Evolutionary conservation across 129 eudicot genomes (phyloP).

Genomic region (Flaveria sonorensis): DNA sequence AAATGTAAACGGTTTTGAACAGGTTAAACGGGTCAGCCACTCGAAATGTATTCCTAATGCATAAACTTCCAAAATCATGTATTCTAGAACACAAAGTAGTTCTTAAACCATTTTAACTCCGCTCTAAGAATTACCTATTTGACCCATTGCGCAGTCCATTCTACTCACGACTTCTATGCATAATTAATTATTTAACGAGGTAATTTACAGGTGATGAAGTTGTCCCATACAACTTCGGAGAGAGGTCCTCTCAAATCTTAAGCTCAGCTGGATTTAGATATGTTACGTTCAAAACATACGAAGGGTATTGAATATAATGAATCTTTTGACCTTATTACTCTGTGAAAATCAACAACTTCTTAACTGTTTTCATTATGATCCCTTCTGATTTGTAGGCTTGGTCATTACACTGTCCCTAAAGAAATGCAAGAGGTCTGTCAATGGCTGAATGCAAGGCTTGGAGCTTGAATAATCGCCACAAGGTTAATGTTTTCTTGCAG

Average conservation of each 20-base stretch:
- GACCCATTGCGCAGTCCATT: not conserved
- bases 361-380: not conserved
- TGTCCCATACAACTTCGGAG: constrained; percentile 73
- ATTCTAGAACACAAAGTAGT: not conserved
- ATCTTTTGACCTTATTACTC: constrained; percentile 5
- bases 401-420: constrained; percentile 84
- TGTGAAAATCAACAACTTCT: not conserved
- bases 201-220: constrained; percentile 78
- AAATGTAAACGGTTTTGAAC: not conserved
- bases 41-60: too few species aligned
- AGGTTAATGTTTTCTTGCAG: constrained; percentile 23
- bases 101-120: not conserved
- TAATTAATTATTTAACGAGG: not conserved
- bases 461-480: constrained; percentile 29
- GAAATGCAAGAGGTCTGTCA: constrained; percentile 89
- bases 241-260: constrained; percentile 64
- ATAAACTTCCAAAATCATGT: not conserved
- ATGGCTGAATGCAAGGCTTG: constrained; percentile 74
- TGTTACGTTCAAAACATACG: constrained; percentile 58
- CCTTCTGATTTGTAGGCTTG: constrained; percentile 58
- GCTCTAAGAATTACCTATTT: not conserved
- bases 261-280: constrained; percentile 73
- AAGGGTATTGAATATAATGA: constrained; percentile 33
- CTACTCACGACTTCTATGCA: not conserved
- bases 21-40: not conserved